phyloP scores from a whole-genome alignment of 2,329 filamentous ascomycete genomes.

The Ascochyta clinopodiicola region DNA sequence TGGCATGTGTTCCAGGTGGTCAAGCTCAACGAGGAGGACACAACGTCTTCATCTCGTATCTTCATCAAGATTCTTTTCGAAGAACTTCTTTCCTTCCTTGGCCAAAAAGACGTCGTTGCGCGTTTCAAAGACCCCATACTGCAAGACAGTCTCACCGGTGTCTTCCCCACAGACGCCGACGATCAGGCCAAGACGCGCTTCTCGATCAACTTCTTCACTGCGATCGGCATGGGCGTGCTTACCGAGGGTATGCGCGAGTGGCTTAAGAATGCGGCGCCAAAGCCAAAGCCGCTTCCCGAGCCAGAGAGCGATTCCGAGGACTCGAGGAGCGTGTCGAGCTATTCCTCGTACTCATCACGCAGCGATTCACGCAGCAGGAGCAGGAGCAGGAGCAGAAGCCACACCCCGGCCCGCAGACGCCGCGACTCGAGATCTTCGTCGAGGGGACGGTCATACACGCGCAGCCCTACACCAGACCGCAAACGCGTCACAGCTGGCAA shows the following conservation, averaged over 20 bases:
- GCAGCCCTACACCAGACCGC: constrained; percentile 36
- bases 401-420: constrained; percentile 9
- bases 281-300: constrained; percentile 68
- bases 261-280: constrained; percentile 81
- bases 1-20: constrained; percentile 89
- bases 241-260: constrained; percentile 95
- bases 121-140: constrained; percentile 78
- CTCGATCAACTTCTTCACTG: constrained; percentile 99
- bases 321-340: constrained; percentile 42
- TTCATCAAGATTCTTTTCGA: constrained; percentile 99
- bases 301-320: constrained; percentile 45
- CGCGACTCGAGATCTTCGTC: constrained; percentile 26
- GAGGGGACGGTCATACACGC: constrained; percentile 38
- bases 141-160: constrained; percentile 77
- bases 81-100: constrained; percentile 85
- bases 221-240: constrained; percentile 91
- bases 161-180: constrained; percentile 84
- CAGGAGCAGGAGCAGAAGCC: constrained; percentile 28
- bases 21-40: constrained; percentile 95
- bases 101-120: constrained; percentile 78
- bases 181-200: constrained; percentile 91
- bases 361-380: constrained; percentile 37
- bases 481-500: constrained; percentile 23
- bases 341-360: constrained; percentile 42
- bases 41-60: constrained; percentile 93